phyloP scores from a whole-genome alignment of 2,329 filamentous ascomycete species.

The Cadophora sp. region DNA sequence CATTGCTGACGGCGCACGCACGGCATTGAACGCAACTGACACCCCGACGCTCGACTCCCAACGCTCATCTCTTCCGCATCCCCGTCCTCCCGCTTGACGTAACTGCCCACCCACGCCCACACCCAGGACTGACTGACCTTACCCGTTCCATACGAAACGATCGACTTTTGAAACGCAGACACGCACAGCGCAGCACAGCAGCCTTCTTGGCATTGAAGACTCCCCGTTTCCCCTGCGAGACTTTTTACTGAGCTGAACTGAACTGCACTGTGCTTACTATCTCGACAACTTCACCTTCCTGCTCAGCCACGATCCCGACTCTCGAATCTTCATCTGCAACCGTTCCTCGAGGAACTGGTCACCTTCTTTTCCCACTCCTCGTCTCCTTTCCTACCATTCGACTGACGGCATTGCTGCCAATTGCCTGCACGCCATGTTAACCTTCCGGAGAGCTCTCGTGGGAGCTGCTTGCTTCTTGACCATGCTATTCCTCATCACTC shows the following conservation, averaged over 20 bases:
- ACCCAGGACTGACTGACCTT: neutral
- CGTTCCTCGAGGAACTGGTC: neutral
- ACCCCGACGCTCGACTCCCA: neutral
- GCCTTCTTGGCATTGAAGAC: conserved; percentile 13
- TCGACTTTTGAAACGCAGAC: conserved; percentile 25
- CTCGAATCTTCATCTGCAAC: conserved; percentile 6
- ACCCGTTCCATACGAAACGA: conserved; percentile 28
- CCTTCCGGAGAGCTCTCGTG: conserved; percentile 77
- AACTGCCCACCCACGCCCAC: neutral
- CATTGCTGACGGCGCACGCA: neutral
- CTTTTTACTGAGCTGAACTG: neutral
- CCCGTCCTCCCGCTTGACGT: neutral
- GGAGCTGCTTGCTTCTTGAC: conserved; percentile 73
- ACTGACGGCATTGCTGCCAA: conserved; percentile 27
- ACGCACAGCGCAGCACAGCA: conserved; percentile 29
- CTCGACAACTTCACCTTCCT: neutral
- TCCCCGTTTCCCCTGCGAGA: conserved; percentile 2
- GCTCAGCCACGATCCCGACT: neutral
- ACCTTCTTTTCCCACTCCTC: neutral
- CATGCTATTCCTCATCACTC: conserved; percentile 72
- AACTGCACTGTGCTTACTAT: neutral
- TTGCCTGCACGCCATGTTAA: conserved; percentile 66
- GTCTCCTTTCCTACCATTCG: neutral
- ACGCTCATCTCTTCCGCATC: too few relatives aligned
- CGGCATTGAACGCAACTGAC: conserved; percentile 1